These are phyloP conservation scores for Lactarius psammicola DNA, from an alignment of 768 basidiomycete genomes.

Conservation along the genomic window DNA sequence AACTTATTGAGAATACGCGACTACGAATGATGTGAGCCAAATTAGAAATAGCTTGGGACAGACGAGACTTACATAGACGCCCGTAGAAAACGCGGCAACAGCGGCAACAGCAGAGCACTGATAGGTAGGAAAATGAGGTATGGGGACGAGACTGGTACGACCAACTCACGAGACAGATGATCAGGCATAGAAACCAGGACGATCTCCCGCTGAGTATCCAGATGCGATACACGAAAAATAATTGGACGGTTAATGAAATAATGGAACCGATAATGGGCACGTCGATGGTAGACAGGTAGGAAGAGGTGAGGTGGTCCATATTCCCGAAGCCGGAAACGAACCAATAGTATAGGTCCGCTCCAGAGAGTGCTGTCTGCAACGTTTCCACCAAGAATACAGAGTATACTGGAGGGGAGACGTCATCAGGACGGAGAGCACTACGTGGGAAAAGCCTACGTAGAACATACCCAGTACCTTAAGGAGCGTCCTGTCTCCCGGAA, in stretches of 20 bases:
- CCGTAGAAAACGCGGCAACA: not conserved
- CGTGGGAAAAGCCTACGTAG: not conserved
- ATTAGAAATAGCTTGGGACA: not conserved
- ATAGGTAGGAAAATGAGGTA: not conserved
- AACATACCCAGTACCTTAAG: constrained; percentile 14
- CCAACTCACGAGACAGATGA: constrained; percentile 4
- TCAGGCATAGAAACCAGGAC: not conserved
- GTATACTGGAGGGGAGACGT: constrained; percentile 29
- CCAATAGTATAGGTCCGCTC: constrained; percentile 34
- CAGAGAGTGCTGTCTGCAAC: constrained; percentile 31
- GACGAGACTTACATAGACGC: not conserved
- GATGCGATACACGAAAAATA: constrained; percentile 14
- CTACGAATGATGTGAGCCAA: constrained; percentile 3
- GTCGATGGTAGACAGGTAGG: constrained; percentile 32
- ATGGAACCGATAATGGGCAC: constrained; percentile 24
- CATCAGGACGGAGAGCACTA: not conserved
- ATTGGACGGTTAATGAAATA: constrained; percentile 5
- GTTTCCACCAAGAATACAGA: constrained; percentile 31
- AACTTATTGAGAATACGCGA: not conserved
- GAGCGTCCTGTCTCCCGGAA: not conserved
- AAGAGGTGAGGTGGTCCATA: constrained; percentile 26
- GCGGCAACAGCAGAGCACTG: not conserved
- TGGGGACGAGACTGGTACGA: not conserved
- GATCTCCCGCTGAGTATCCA: not conserved
- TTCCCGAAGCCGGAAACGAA: constrained; percentile 36